These are phyloP conservation scores for Erythrobasidium yunnanense DNA, from an alignment of 768 basidiomycete genomes.

Conservation along the genomic window DNA sequence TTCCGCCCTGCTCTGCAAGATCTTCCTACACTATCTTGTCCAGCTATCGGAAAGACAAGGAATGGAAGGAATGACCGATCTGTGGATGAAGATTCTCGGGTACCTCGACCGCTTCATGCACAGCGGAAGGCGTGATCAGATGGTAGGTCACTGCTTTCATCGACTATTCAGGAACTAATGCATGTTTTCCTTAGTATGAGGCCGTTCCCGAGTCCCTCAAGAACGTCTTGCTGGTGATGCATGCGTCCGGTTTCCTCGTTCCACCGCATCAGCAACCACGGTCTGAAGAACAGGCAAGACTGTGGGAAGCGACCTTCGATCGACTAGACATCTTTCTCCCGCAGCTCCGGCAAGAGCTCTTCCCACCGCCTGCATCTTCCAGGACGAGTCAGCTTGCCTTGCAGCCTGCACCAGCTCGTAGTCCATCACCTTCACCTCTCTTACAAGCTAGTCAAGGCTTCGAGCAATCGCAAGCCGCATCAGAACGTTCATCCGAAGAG, in stretches of 20 bases:
- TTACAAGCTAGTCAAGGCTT: neutral
- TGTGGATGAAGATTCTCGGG: conserved; percentile 86
- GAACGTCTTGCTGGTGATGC: conserved; percentile 92
- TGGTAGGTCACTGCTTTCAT: conserved; percentile 52
- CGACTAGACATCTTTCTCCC: conserved; percentile 84
- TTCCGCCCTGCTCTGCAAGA: conserved; percentile 82
- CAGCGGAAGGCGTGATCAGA: conserved; percentile 67
- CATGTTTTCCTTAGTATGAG: conserved; percentile 56
- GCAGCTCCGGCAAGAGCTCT: conserved; percentile 66
- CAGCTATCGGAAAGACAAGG: conserved; percentile 35
- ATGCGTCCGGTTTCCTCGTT: conserved; percentile 70
- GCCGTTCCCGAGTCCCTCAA: conserved; percentile 93
- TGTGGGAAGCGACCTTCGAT: conserved; percentile 78
- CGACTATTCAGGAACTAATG: neutral
- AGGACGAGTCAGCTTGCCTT: conserved; percentile 23
- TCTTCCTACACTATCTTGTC: conserved; percentile 70
- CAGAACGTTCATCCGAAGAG: neutral
- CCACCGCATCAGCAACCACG: conserved; percentile 47
- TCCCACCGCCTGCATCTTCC: conserved; percentile 39
- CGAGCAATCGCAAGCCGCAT: neutral
- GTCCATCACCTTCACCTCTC: conserved; percentile 3
- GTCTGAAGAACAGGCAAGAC: conserved; percentile 50
- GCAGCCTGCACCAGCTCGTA: conserved; percentile 13
- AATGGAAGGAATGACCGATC: conserved; percentile 52
- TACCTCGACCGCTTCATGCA: conserved; percentile 79